These are phyloP conservation scores for Pichia deserticola DNA, from an alignment of 805 yeast genomes.

Conservation along the genomic window DNA sequence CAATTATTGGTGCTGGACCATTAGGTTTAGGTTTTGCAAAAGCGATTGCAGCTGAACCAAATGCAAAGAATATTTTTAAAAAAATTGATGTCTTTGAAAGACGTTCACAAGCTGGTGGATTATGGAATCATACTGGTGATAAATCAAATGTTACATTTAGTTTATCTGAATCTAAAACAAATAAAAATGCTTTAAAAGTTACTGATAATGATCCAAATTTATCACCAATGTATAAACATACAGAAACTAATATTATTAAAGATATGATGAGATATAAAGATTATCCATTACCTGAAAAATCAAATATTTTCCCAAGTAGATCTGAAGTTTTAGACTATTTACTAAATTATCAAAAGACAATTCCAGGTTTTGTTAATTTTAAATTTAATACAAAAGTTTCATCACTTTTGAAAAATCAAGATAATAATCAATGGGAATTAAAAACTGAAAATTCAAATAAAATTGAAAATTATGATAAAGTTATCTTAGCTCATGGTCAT, in stretches of 20 bases:
- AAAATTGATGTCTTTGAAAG: constrained; percentile 27
- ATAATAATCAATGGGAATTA: constrained; percentile 22
- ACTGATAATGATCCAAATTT: constrained; percentile 14
- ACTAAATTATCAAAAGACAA: constrained; percentile 41
- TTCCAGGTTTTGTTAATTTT: constrained; percentile 32
- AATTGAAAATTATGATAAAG: constrained; percentile 25
- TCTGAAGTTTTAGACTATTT: constrained; percentile 56
- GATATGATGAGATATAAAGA: constrained; percentile 27
- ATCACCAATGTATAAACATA: constrained; percentile 30
- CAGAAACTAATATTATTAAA: constrained; percentile 29
- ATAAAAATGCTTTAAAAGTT: constrained; percentile 13
- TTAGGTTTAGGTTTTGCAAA: constrained; percentile 29
- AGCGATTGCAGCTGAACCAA: constrained; percentile 28
- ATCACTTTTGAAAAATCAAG: constrained; percentile 28
- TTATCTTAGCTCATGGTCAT: constrained; percentile 42
- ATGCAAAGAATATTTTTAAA: constrained; percentile 15
- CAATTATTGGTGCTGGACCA: constrained; percentile 32
- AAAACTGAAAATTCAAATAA: constrained; percentile 8
- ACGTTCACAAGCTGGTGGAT: constrained; percentile 26
- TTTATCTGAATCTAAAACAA: constrained; percentile 10
- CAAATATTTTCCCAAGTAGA: constrained; percentile 53
- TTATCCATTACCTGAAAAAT: constrained; percentile 26
- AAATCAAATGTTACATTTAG: constrained; percentile 19
- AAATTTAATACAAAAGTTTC: constrained; percentile 38
- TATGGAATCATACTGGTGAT: constrained; percentile 28